A percentile compares a stretch with the other conserved stretches of the same genome.
These are phyloP conservation scores for Diaporthe citrichinensis DNA, from an alignment of 2,329 filamentous ascomycete genomes.

Conservation along the genomic window DNA sequence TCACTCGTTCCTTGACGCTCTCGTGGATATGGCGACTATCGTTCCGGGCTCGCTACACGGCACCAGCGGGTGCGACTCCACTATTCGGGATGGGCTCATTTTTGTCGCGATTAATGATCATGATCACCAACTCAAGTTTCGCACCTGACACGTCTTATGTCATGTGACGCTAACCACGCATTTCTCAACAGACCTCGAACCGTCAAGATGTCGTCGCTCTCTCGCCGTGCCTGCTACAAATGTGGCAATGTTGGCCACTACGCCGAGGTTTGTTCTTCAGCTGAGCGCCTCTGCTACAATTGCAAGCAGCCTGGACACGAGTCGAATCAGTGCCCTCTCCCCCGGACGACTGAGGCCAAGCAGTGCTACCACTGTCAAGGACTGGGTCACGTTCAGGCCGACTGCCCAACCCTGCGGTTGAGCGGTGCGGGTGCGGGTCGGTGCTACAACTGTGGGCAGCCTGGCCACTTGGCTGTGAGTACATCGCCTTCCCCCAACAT, in stretches of 20 bases:
- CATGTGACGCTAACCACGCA: slow-evolving; percentile 54
- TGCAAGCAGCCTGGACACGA: slow-evolving; percentile 99
- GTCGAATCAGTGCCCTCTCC: slow-evolving; percentile 96
- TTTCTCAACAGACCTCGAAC: slow-evolving; percentile 47
- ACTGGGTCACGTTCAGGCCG: slow-evolving; percentile 96
- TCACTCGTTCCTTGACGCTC: background rate
- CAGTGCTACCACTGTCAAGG: slow-evolving; percentile 99
- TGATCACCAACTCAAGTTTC: slow-evolving; percentile 41
- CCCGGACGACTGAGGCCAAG: slow-evolving; percentile 97
- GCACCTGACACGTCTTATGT: slow-evolving; percentile 49
- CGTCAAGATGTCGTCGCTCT: slow-evolving; percentile 80
- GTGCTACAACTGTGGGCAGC: slow-evolving; percentile 97
- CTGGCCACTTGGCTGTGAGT: slow-evolving; percentile 90
- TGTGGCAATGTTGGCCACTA: slow-evolving; percentile 87
- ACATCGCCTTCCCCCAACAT: background rate
- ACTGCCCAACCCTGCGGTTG: slow-evolving; percentile 96
- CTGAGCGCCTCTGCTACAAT: slow-evolving; percentile 99
- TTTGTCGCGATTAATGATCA: background rate
- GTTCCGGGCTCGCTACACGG: background rate
- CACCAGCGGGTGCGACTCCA: background rate
- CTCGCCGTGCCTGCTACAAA: slow-evolving; percentile 87
- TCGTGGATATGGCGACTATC: background rate
- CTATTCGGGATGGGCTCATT: background rate
- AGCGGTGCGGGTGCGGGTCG: slow-evolving; percentile 86
- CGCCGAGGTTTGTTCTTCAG: slow-evolving; percentile 94